phyloP scores from a whole-genome alignment of 176 grass and related monocot genomes.

The Lolium rigidum region DNA sequence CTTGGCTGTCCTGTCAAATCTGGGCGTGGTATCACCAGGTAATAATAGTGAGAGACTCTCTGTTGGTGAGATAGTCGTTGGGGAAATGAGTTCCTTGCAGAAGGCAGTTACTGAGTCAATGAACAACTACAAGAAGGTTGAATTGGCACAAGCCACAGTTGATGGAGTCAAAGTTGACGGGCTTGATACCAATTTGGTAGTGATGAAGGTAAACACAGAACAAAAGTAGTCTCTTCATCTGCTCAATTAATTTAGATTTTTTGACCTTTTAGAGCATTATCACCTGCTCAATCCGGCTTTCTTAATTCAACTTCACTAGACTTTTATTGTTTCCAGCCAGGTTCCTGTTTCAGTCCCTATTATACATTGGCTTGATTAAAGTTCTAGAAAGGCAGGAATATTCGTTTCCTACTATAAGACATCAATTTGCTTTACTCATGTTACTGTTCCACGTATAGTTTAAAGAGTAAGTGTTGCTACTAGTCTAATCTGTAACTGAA shows the following conservation, averaged over 20 bases:
- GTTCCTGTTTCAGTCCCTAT: slow-evolving; percentile 27
- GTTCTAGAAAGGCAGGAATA: slow-evolving; percentile 7
- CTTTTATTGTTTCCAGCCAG: background rate
- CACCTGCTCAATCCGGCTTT: slow-evolving; percentile 22
- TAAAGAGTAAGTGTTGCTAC: background rate
- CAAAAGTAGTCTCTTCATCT: slow-evolving; percentile 14
- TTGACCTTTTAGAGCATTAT: background rate
- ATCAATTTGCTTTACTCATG: background rate
- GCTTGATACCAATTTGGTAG: slow-evolving; percentile 91
- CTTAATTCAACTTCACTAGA: slow-evolving; percentile 28
- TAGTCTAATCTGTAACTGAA: slow-evolving; percentile 4
- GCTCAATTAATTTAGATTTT: slow-evolving; percentile 15
- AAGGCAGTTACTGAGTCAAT: slow-evolving; percentile 80
- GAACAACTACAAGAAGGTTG: slow-evolving; percentile 89
- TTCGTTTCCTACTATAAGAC: background rate
- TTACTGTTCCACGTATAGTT: slow-evolving; percentile 9
- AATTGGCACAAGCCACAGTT: slow-evolving; percentile 82
- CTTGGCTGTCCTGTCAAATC: slow-evolving; percentile 74
- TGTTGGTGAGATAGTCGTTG: slow-evolving; percentile 90
- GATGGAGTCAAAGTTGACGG: slow-evolving; percentile 98
- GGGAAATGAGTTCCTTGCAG: slow-evolving; percentile 82
- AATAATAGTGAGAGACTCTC: slow-evolving; percentile 66
- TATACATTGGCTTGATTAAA: background rate
- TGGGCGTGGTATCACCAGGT: slow-evolving; percentile 68
- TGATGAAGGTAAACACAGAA: slow-evolving; percentile 83